Evolutionary conservation across 768 basidiomycete species (phyloP).

Genomic region (Mycena sanguinolenta): DNA sequence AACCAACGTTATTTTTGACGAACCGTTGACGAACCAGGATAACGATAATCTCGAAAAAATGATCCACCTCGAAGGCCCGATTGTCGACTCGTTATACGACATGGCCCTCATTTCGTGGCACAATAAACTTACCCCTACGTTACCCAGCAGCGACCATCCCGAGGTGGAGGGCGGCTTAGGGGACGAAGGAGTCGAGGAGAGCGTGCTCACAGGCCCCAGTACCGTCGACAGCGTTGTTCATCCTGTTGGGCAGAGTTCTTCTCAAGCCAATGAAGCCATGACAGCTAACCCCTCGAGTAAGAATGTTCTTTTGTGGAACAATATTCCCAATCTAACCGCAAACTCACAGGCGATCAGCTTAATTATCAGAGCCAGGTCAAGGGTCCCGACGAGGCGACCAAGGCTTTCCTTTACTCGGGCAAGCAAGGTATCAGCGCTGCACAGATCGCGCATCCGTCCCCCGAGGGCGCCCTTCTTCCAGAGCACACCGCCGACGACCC

Average conservation of each 20-base stretch:
- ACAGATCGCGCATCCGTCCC: constrained; percentile 40
- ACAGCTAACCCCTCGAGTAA: constrained; percentile 20
- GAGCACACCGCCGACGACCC: constrained; percentile 40
- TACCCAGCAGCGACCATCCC: constrained; percentile 55
- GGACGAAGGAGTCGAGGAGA: constrained; percentile 40
- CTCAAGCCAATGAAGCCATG: constrained; percentile 35
- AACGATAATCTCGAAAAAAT: constrained; percentile 46
- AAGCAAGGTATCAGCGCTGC: constrained; percentile 35
- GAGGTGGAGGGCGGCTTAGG: constrained; percentile 52
- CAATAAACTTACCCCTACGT: constrained; percentile 59
- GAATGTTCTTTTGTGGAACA: neutral
- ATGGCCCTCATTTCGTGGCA: constrained; percentile 75
- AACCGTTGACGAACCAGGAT: no score
- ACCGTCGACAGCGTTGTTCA: constrained; percentile 35
- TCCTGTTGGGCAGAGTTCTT: constrained; percentile 25
- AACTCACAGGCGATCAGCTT: constrained; percentile 17
- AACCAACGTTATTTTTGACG: no score
- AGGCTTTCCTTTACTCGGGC: constrained; percentile 40
- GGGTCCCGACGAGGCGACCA: constrained; percentile 37
- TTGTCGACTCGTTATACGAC: constrained; percentile 80
- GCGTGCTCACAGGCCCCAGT: constrained; percentile 26
- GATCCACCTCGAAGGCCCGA: constrained; percentile 73
- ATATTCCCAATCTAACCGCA: neutral
- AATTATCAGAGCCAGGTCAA: constrained; percentile 31
- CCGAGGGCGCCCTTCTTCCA: constrained; percentile 29